Conservation (phyloP, 2,329 filamentous ascomycete genomes). For the Plectosphaerella sp. region DNA sequence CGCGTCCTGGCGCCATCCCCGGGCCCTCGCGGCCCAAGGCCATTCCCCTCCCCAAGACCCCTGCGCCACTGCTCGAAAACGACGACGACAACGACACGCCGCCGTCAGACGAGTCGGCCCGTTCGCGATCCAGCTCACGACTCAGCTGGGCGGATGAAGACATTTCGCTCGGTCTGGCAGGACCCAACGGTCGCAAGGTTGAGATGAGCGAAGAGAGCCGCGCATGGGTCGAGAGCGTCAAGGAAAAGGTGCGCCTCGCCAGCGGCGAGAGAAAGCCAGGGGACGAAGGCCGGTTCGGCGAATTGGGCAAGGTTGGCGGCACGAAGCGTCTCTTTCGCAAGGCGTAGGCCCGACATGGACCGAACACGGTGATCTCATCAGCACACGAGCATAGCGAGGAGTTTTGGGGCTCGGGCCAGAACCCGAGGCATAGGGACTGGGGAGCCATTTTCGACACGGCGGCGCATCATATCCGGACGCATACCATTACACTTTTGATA, state of each 20-base stretch:
- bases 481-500: no score
- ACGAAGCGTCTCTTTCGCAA: conserved; percentile 68
- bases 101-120: conserved; percentile 37
- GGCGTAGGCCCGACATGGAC: conserved; percentile 10
- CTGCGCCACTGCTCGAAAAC: conserved; percentile 23
- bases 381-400: no score
- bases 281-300: conserved; percentile 51
- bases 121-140: conserved; percentile 48
- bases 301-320: conserved; percentile 66
- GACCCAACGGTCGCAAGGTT: conserved; percentile 60
- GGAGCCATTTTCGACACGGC: no score
- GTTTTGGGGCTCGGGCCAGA: no score
- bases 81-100: conserved; percentile 30
- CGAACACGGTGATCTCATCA: no score
- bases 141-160: conserved; percentile 57
- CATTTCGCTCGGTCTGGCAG: conserved; percentile 63
- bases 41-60: conserved; percentile 36
- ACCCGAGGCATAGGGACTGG: no score
- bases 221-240: conserved; percentile 79
- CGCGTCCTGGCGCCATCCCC: conserved; percentile 17
- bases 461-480: no score
- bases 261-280: conserved; percentile 49
- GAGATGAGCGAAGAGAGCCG: conserved; percentile 69
- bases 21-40: conserved; percentile 11
- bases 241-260: conserved; percentile 70